phyloP scores from a whole-genome alignment of 78 protist species.

The Dictyostelium citrinum region DNA sequence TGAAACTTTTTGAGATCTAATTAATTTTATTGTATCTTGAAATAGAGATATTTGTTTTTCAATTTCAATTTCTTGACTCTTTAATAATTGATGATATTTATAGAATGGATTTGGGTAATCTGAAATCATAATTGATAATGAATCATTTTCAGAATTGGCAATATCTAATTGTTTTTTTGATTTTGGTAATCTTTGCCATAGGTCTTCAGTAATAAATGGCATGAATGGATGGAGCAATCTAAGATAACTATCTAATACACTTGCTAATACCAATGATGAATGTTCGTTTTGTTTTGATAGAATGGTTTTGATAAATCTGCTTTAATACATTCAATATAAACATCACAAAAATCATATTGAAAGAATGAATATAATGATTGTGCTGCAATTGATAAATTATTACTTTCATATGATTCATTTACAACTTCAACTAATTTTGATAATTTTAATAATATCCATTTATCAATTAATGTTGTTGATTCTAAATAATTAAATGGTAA shows the following conservation, averaged over 20 bases:
- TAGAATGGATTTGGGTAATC: conserved; percentile 73
- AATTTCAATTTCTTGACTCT: neutral
- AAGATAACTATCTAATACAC: conserved; percentile 50
- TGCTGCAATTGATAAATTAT: conserved; percentile 52
- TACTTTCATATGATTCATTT: conserved; percentile 10
- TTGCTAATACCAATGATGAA: conserved; percentile 32
- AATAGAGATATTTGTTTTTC: neutral
- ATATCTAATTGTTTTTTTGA: neutral
- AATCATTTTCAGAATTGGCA: neutral
- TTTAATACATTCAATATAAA: conserved; percentile 80
- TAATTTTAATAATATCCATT: conserved; percentile 86
- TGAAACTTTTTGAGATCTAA: neutral
- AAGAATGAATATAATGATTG: conserved; percentile 57
- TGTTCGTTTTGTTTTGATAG: neutral
- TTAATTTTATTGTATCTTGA: neutral
- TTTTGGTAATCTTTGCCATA: conserved; percentile 92
- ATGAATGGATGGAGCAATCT: conserved; percentile 94
- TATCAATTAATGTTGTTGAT: conserved; percentile 57
- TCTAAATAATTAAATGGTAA: neutral
- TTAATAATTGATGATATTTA: neutral
- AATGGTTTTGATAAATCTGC: conserved; percentile 23
- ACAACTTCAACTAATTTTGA: conserved; percentile 6
- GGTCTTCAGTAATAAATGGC: conserved; percentile 97
- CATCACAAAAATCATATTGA: conserved; percentile 84
- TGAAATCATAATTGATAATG: conserved; percentile 84